A percentile compares a stretch with the other conserved stretches of the same genome.
Evolutionary conservation across 202 grass and related monocot species (phyloP).

Genomic region (Dendrocalamus latiflorus): DNA sequence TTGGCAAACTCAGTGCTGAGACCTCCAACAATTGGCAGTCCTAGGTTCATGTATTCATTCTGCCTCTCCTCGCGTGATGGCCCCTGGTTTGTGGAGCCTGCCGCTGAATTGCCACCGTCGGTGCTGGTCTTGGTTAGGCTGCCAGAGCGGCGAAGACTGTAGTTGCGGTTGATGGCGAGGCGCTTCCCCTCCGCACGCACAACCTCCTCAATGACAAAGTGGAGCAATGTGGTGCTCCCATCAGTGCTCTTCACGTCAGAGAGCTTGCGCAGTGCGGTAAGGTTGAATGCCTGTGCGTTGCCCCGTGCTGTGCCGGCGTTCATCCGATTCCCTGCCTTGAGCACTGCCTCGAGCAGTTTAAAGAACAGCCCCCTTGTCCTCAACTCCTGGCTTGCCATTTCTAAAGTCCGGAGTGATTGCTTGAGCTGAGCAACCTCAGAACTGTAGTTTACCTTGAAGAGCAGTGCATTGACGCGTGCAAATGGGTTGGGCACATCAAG

Average conservation of each 20-base stretch:
- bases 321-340: constrained; percentile 96
- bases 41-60: constrained; percentile 76
- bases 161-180: constrained; percentile 63
- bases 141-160: constrained; percentile 60
- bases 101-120: constrained; percentile 26
- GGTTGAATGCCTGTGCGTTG: constrained; percentile 92
- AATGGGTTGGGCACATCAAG: constrained; percentile 60
- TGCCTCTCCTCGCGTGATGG: constrained; percentile 63
- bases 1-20: constrained; percentile 74
- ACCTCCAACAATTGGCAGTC: constrained; percentile 69
- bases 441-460: constrained; percentile 74
- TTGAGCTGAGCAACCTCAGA: constrained; percentile 57
- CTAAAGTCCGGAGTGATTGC: constrained; percentile 51
- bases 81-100: constrained; percentile 17
- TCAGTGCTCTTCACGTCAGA: constrained; percentile 95
- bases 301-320: constrained; percentile 87
- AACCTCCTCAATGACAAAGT: constrained; percentile 89
- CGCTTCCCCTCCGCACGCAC: constrained; percentile 82
- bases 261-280: constrained; percentile 70
- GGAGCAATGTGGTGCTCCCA: constrained; percentile 69
- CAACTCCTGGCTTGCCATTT: constrained; percentile 80
- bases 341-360: constrained; percentile 87
- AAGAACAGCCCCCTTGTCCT: constrained; percentile 72
- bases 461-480: constrained; percentile 61
- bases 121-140: constrained; percentile 44